These are phyloP conservation scores for Triangularia setosa DNA, from an alignment of 2,329 filamentous ascomycete species.

Conservation along the genomic window DNA sequence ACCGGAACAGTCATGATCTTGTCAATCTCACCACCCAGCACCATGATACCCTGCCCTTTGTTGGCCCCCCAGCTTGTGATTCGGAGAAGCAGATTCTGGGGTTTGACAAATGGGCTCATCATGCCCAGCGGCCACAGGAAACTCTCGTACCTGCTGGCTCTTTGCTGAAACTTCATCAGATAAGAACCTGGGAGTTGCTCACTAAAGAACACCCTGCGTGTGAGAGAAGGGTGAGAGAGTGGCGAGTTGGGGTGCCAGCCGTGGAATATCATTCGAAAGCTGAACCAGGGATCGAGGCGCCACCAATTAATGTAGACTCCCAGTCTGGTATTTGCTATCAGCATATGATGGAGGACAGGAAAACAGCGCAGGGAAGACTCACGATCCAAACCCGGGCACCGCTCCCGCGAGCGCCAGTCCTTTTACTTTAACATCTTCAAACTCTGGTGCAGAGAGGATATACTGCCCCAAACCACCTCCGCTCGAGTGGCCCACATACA, in stretches of 20 bases:
- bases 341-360: background rate
- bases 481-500: constrained; percentile 49
- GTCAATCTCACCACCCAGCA: constrained; percentile 39
- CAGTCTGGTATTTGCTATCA: constrained; percentile 24
- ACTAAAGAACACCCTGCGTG: constrained; percentile 49
- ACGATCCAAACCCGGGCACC: constrained; percentile 48
- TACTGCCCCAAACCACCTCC: constrained; percentile 50
- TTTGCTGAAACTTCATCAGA: constrained; percentile 40
- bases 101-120: constrained; percentile 41
- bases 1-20: constrained; percentile 38
- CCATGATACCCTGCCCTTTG: constrained; percentile 33
- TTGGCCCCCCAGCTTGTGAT: constrained; percentile 29
- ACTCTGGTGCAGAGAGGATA: constrained; percentile 36
- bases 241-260: constrained; percentile 49
- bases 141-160: constrained; percentile 47
- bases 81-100: constrained; percentile 37
- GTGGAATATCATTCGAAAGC: constrained; percentile 43
- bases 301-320: constrained; percentile 45
- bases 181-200: constrained; percentile 36
- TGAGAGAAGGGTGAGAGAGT: constrained; percentile 46
- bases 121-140: constrained; percentile 50
- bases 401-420: constrained; percentile 45
- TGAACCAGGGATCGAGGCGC: constrained; percentile 45
- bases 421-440: constrained; percentile 36
- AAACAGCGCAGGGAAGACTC: constrained; percentile 24